Conservation (phyloP, 108 stramenopile species). For the Fistulifera pelliculosa region DNA sequence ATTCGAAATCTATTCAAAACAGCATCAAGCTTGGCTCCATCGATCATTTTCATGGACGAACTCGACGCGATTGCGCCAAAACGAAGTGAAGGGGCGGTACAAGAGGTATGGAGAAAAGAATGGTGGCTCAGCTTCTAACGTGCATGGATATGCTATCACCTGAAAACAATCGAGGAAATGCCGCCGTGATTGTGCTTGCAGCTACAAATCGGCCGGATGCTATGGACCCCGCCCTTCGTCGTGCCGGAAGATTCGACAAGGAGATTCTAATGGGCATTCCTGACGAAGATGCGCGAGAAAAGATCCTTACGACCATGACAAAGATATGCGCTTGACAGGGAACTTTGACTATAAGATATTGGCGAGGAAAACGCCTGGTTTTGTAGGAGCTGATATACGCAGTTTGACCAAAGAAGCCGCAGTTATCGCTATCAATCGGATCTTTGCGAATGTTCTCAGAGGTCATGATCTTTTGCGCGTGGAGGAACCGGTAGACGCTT, state of each 20-base stretch:
- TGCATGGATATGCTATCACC: conserved; percentile 84
- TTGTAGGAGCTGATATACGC: conserved; percentile 95
- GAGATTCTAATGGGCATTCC: conserved; percentile 95
- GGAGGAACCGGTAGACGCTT: conserved; percentile 10
- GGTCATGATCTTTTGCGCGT: conserved; percentile 14
- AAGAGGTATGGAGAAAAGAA: conserved; percentile 94
- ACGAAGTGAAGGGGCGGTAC: conserved; percentile 67
- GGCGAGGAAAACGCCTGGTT: conserved; percentile 91
- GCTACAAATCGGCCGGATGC: conserved; percentile 96
- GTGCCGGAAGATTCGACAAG: conserved; percentile 96
- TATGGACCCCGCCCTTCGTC: conserved; percentile 89
- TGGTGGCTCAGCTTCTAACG: conserved; percentile 94
- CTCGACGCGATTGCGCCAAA: conserved; percentile 96
- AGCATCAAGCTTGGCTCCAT: conserved; percentile 85
- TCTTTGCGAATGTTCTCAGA: conserved; percentile 54
- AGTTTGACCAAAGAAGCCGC: conserved; percentile 96
- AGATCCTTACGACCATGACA: conserved; percentile 84
- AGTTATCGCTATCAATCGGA: conserved; percentile 91
- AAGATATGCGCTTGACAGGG: conserved; percentile 73
- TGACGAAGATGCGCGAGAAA: conserved; percentile 82
- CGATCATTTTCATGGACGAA: conserved; percentile 97
- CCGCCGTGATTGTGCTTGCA: conserved; percentile 90
- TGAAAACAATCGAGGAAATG: conserved; percentile 42
- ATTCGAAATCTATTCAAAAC: conserved; percentile 87
- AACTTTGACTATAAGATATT: conserved; percentile 77